Evolutionary conservation across 371 early-diverging fungal species (phyloP).

Genomic region (Batkoa obscura): DNA sequence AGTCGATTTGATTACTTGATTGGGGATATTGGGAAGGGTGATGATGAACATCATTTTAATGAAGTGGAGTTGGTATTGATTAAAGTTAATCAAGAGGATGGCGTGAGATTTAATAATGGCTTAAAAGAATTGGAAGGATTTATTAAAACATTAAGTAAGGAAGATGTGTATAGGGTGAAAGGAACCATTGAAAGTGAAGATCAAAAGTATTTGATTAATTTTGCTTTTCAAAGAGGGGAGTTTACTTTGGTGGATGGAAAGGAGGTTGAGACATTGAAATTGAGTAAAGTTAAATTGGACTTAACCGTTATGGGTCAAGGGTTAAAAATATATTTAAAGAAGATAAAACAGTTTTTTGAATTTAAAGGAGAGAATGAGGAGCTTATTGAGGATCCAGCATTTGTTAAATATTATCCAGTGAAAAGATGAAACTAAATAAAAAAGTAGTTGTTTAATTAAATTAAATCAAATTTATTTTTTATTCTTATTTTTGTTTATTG

Average conservation of each 20-base stretch:
- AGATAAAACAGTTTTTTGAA: slow-evolving; percentile 14
- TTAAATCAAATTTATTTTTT: too few species aligned
- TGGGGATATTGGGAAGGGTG: slow-evolving; percentile 16
- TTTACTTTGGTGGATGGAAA: slow-evolving; percentile 17
- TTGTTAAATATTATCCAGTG: too few species aligned
- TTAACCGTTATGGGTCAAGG: slow-evolving; percentile 39
- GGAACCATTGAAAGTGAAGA: slow-evolving; percentile 39
- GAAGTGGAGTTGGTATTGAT: slow-evolving; percentile 20
- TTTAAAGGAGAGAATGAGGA: slow-evolving; percentile 5
- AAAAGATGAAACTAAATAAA: too few species aligned
- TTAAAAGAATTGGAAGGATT: slow-evolving; percentile 19
- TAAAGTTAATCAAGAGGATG: slow-evolving; percentile 2
- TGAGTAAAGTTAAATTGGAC: too few species aligned
- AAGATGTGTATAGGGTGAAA: slow-evolving; percentile 81
- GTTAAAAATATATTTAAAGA: slow-evolving; percentile 23
- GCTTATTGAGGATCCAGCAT: too few species aligned
- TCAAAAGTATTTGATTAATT: slow-evolving; percentile 1
- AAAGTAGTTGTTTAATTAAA: too few species aligned
- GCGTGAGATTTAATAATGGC: too few species aligned
- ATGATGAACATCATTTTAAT: slow-evolving; percentile 46
- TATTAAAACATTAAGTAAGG: slow-evolving; percentile 44
- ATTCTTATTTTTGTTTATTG: too few species aligned
- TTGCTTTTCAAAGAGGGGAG: slow-evolving; percentile 11
- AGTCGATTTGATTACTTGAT: slow-evolving; percentile 48
- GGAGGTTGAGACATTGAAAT: slow-evolving; percentile 18